phyloP scores from a whole-genome alignment of 352 stramenopile species.

The Phytophthora pisi region DNA sequence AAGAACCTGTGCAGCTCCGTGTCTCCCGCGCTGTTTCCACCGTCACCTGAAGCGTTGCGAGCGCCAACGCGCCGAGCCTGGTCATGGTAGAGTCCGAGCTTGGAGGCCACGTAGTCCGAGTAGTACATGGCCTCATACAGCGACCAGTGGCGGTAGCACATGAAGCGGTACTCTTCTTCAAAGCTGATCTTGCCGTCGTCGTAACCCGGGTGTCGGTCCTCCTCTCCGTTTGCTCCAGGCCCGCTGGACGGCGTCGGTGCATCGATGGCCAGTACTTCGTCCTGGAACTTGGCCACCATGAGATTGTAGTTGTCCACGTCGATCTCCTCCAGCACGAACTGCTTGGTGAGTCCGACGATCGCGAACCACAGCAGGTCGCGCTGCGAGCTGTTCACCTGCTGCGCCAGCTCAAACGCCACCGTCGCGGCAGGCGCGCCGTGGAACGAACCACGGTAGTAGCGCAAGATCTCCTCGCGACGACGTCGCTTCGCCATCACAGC shows the following conservation, averaged over 20 bases:
- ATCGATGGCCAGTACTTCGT: constrained; percentile 89
- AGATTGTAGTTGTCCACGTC: constrained; percentile 93
- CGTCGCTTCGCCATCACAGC: constrained; percentile 55
- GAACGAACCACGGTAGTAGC: constrained; percentile 96
- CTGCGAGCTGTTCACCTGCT: constrained; percentile 84
- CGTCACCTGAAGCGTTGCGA: constrained; percentile 49
- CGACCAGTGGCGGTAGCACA: constrained; percentile 96
- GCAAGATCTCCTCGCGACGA: constrained; percentile 79
- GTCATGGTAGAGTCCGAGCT: constrained; percentile 81
- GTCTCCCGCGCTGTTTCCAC: constrained; percentile 51
- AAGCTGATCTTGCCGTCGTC: constrained; percentile 87
- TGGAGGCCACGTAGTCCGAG: constrained; percentile 94
- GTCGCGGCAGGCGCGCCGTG: constrained; percentile 73
- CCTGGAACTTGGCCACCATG: constrained; percentile 89
- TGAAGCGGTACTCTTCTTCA: constrained; percentile 96
- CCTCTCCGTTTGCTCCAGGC: constrained; percentile 35
- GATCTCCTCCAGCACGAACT: constrained; percentile 94
- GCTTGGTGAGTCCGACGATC: constrained; percentile 97
- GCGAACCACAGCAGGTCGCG: constrained; percentile 96
- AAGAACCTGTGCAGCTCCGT: constrained; percentile 93
- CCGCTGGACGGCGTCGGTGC: constrained; percentile 38
- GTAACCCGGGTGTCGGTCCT: constrained; percentile 61
- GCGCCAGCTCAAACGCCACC: constrained; percentile 82
- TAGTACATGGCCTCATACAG: constrained; percentile 97
- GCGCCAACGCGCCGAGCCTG: constrained; percentile 66